phyloP scores from a whole-genome alignment of 768 basidiomycete species.

The Suillus subalutaceus region DNA sequence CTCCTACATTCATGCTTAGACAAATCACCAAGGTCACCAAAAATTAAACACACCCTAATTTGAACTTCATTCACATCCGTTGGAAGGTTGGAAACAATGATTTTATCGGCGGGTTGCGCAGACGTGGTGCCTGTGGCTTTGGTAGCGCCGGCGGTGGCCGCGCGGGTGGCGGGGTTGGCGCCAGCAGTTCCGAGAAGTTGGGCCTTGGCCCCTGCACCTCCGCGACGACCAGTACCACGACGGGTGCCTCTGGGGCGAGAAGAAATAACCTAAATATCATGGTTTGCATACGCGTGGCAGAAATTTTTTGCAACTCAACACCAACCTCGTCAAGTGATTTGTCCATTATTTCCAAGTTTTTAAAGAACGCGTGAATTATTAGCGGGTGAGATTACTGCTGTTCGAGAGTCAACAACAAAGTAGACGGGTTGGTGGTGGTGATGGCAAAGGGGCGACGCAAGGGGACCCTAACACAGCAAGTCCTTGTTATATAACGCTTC shows the following conservation, averaged over 20 bases:
- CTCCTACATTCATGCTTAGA: constrained; percentile 57
- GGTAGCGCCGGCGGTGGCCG: constrained; percentile 48
- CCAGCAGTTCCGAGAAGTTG: constrained; percentile 63
- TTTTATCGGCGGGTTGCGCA: constrained; percentile 70
- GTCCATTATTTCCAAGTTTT: constrained; percentile 54
- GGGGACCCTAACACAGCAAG: constrained; percentile 6
- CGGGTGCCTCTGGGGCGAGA: constrained; percentile 52
- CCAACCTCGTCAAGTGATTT: constrained; percentile 82
- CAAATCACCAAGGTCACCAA: constrained; percentile 7
- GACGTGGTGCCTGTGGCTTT: constrained; percentile 44
- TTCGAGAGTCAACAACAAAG: constrained; percentile 12
- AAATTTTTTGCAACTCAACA: constrained; percentile 21
- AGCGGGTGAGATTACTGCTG: not conserved
- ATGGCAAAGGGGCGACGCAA: constrained; percentile 32
- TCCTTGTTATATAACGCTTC: constrained; percentile 27
- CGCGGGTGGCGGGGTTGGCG: constrained; percentile 52
- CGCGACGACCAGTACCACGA: constrained; percentile 47
- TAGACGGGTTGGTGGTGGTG: constrained; percentile 27
- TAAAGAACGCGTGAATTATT: constrained; percentile 6
- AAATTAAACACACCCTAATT: constrained; percentile 66
- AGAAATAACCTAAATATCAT: constrained; percentile 62
- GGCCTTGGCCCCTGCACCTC: constrained; percentile 45
- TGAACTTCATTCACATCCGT: constrained; percentile 90
- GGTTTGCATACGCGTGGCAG: constrained; percentile 23
- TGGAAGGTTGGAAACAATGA: constrained; percentile 95